Evolutionary conservation across 73 alveolate species (phyloP).

Genomic region (Urostyla sp.): DNA sequence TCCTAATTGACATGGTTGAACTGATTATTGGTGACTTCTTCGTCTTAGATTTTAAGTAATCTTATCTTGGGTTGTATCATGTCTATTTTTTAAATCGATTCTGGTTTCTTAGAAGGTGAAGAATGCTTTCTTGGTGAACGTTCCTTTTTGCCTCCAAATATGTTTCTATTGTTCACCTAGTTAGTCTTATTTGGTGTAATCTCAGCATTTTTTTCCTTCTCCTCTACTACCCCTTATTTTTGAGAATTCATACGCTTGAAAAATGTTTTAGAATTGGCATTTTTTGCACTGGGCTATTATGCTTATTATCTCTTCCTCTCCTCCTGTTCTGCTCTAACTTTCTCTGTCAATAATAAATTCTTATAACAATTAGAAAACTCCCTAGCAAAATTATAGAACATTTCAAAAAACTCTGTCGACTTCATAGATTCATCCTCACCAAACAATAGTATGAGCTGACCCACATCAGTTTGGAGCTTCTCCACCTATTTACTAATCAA

Average conservation of each 20-base stretch:
- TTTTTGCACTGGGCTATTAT: neutral
- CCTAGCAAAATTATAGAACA: constrained; percentile 12
- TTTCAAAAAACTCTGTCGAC: constrained; percentile 4
- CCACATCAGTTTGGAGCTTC: neutral
- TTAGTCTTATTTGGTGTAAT: neutral
- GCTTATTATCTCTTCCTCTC: constrained; percentile 13
- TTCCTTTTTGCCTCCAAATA: constrained; percentile 14
- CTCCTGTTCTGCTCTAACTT: neutral
- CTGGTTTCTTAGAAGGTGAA: too few species aligned
- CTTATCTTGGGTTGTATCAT: too few species aligned
- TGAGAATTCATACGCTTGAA: neutral
- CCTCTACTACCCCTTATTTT: neutral
- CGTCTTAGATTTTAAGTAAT: too few species aligned
- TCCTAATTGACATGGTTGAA: too few species aligned
- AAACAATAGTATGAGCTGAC: neutral
- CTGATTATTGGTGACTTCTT: too few species aligned
- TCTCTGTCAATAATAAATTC: neutral
- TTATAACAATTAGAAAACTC: constrained; percentile 21
- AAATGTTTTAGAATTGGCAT: neutral
- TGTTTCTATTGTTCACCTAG: constrained; percentile 6
- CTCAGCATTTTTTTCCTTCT: neutral
- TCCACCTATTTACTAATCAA: neutral
- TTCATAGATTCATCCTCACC: constrained; percentile 27
- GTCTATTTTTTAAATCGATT: too few species aligned
- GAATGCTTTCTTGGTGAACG: too few species aligned